These are phyloP conservation scores for Elsinoe perseae DNA, from an alignment of 2,329 filamentous ascomycete genomes.

Conservation along the genomic window DNA sequence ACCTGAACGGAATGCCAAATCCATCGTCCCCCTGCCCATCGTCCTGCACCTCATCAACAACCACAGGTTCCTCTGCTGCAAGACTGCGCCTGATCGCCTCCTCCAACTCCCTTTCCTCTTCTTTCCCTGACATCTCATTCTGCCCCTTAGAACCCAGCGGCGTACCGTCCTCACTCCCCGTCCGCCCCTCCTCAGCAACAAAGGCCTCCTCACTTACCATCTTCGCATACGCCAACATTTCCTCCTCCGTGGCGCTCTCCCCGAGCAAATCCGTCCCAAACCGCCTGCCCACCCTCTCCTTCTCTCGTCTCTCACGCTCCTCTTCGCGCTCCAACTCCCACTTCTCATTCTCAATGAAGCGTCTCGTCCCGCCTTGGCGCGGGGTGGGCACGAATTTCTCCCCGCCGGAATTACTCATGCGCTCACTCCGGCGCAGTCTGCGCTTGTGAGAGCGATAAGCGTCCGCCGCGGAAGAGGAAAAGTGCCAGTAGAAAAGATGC, in stretches of 20 bases:
- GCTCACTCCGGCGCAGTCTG: slow-evolving; percentile 61
- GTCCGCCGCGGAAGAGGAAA: slow-evolving; percentile 70
- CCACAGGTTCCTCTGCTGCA: slow-evolving; percentile 40
- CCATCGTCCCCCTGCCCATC: background rate
- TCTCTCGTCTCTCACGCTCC: slow-evolving; percentile 57
- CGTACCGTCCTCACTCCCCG: background rate
- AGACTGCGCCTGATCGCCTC: slow-evolving; percentile 40
- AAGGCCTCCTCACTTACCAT: slow-evolving; percentile 54
- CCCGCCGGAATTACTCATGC: slow-evolving; percentile 51
- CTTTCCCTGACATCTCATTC: background rate
- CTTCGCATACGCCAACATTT: slow-evolving; percentile 55
- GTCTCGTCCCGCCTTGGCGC: slow-evolving; percentile 58
- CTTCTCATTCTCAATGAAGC: slow-evolving; percentile 81
- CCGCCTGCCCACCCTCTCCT: slow-evolving; percentile 62
- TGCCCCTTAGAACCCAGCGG: slow-evolving; percentile 26
- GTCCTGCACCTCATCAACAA: slow-evolving; percentile 3
- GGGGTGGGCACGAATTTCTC: slow-evolving; percentile 55
- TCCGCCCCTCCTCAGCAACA: slow-evolving; percentile 35
- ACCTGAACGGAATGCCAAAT: slow-evolving; percentile 40
- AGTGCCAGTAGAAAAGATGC: slow-evolving; percentile 86
- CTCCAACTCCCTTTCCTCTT: slow-evolving; percentile 42
- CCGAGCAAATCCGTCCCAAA: slow-evolving; percentile 74
- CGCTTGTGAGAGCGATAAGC: slow-evolving; percentile 71
- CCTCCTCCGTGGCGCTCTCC: slow-evolving; percentile 50
- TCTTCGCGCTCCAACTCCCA: slow-evolving; percentile 70